Percentiles rank a stretch among this genome's conserved stretches.
Evolutionary conservation across 225 moss, liverwort and hornwort species (phyloP).

Genomic region (Straminergon stramineum): DNA sequence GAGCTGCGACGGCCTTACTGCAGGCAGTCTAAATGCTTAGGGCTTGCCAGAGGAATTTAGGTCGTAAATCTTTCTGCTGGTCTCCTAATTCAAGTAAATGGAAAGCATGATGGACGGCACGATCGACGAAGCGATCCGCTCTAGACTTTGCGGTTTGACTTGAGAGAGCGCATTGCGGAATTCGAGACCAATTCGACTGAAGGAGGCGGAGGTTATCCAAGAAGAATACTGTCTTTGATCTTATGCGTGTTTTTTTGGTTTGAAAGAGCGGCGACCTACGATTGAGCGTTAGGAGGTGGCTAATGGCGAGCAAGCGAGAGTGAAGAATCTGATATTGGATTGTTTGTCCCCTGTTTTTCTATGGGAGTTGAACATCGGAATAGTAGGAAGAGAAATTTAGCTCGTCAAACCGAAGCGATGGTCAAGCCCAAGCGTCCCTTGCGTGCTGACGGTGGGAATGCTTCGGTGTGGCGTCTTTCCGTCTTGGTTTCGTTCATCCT

Average conservation of each 20-base stretch:
- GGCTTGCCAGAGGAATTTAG: constrained; percentile 5
- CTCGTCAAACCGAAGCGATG: constrained; percentile 28
- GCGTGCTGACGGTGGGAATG: constrained; percentile 1
- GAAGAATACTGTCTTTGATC: not conserved
- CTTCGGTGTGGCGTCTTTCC: constrained; percentile 7
- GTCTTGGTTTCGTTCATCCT: constrained; percentile 10
- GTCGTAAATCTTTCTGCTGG: not conserved
- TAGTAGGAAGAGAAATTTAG: constrained; percentile 5
- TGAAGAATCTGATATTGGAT: not conserved
- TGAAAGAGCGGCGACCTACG: not conserved
- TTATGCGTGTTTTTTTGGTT: not conserved
- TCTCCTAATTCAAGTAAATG: not conserved
- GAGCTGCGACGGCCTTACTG: not conserved
- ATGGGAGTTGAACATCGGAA: constrained; percentile 37
- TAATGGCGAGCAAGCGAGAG: not conserved
- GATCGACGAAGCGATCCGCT: not conserved
- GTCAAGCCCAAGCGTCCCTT: constrained; percentile 16
- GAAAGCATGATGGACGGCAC: not conserved
- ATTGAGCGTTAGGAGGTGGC: not conserved
- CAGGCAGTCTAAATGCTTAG: not conserved
- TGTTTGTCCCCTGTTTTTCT: not conserved
- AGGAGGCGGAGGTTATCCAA: not conserved
- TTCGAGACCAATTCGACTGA: not conserved
- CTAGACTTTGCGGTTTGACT: not conserved
- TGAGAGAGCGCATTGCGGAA: not conserved